Base-by-base conservation (phyloP, 805 yeast genomes). In the Kluyveromyces starmeri region DNA sequence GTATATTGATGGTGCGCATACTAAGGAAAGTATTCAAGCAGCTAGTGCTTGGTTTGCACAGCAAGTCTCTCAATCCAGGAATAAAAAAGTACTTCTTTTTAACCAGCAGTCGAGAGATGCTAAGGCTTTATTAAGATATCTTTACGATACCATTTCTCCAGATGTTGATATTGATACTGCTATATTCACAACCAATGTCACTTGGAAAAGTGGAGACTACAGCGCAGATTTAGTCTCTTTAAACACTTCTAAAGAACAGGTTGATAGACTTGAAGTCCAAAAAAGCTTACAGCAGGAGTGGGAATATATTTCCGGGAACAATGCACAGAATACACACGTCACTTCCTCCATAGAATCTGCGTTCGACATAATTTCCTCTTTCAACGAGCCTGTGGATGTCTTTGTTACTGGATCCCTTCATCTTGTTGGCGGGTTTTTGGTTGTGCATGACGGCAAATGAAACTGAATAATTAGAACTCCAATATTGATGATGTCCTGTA, bases 61-160 rank as follows among this genome's bases (percentile, higher is more conserved):
- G 4, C 49, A 40, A 14, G 43, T 39, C 2, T 34, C 27, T 2
- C 27, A 37, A 3, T 40, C 54, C 7, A 22, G 18, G 12, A 45
- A 48, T 1, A 47, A 51, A n/a, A 61, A 46, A 41, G 72, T 85
- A 6, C 65, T 92, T 14, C 58, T 92, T 5, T 92, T 94, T 65
- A 92, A 92, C 56, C 99, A 92, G 58, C 99, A 92, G 57, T 83
- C 88, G 12, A 71, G 98, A 49, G 95, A 88, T 43, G 86, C 88
- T 4, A 67, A 67, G 15, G 72, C 71, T 3, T 66, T 89, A 24
- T 69, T 85, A 13, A 62, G 63, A 13, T 64, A 66, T 35, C 62
- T 92, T 17, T 62, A 70, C 50, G 50, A 65, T 2, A 61, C 61
- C 2, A 59, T 72, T 11, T 52, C 57, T 1, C 53, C 63, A 0